A percentile compares a stretch with the other conserved stretches of the same genome.
These are phyloP conservation scores for Adansonia grandidieri DNA, from an alignment of 441 rosid species.

Conservation along the genomic window DNA sequence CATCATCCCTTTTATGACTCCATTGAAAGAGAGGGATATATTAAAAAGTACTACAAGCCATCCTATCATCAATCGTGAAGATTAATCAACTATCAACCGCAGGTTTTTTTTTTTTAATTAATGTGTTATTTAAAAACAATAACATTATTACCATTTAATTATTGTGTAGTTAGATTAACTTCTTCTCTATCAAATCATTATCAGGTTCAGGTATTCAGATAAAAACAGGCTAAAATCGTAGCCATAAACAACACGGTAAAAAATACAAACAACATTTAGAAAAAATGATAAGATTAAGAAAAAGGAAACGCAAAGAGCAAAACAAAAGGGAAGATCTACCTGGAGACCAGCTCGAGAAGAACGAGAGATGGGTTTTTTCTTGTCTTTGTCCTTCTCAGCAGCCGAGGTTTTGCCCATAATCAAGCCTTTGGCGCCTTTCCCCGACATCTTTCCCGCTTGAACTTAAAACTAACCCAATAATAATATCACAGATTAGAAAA, in stretches of 20 bases:
- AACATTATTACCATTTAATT: too few species aligned
- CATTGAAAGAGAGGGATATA: background rate
- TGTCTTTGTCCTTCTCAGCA: slow-evolving; percentile 57
- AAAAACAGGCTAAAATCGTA: too few species aligned
- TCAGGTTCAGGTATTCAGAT: too few species aligned
- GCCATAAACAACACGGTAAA: background rate
- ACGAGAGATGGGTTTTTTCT: slow-evolving; percentile 68
- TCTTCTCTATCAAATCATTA: too few species aligned
- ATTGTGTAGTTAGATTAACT: too few species aligned
- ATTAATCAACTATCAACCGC: too few species aligned
- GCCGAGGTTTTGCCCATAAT: slow-evolving; percentile 59
- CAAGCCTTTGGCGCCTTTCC: slow-evolving; percentile 47
- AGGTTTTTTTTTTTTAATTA: background rate
- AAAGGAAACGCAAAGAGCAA: background rate
- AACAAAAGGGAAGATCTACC: slow-evolving; percentile 29
- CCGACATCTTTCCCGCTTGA: slow-evolving; percentile 35
- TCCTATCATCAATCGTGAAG: background rate
- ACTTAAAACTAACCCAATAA: background rate
- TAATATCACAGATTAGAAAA: background rate
- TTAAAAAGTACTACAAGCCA: background rate
- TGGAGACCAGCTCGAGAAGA: slow-evolving; percentile 72
- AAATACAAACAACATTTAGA: too few species aligned
- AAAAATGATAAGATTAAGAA: too few species aligned
- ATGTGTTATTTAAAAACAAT: background rate
- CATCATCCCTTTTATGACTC: background rate